Base-by-base conservation (phyloP, 192 early-diverging fungal genomes). In the Coemansia sp. region DNA sequence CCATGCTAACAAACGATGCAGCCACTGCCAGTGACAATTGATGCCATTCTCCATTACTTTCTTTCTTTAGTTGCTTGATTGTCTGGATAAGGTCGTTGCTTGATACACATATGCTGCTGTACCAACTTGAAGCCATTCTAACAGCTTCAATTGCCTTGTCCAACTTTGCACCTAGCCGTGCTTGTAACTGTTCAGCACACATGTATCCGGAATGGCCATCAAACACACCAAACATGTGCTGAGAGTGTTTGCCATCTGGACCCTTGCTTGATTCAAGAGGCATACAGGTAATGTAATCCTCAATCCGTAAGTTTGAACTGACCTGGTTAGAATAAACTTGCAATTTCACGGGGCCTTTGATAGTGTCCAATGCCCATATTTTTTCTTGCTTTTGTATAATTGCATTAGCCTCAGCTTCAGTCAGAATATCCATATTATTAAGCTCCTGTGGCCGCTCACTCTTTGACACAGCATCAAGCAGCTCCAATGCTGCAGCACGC, bases 291-390 rank as follows among this genome's bases (percentile, higher is more conserved):
- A 57, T 11, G 46, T 70, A 63, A 27, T 70, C 68, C 27, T 70
- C 68, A 35, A 64, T 63, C 1, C 55, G 68, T 8, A 19, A 32
- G 22, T 70, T 70, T 4, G 68, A 62, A 10, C 53, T 26, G 1
- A 77, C 51, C 63, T 63, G 65, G 36, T 61, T 75, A 2, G 54
- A n/a, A n/a, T n/a, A n/a, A n/a, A n/a, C n/a, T n/a, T n/a, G n/a
- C n/a, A n/a, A n/a, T n/a, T n/a, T n/a, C n/a, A n/a, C n/a, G n/a
- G n/a, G n/a, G n/a, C n/a, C n/a, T n/a, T n/a, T n/a, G n/a, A n/a
- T n/a, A n/a, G n/a, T n/a, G n/a, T n/a, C n/a, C n/a, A n/a, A n/a
- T n/a, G n/a, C n/a, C n/a, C n/a, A n/a, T n/a, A n/a, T n/a, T n/a
- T n/a, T n/a, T 67, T 29, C 28, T 29, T 29, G 28, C 28, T 29